A percentile compares a stretch with the other conserved stretches of the same genome.
Evolutionary conservation across 116 monocot genomes (phyloP).

Genomic region (Posidonia oceanica): DNA sequence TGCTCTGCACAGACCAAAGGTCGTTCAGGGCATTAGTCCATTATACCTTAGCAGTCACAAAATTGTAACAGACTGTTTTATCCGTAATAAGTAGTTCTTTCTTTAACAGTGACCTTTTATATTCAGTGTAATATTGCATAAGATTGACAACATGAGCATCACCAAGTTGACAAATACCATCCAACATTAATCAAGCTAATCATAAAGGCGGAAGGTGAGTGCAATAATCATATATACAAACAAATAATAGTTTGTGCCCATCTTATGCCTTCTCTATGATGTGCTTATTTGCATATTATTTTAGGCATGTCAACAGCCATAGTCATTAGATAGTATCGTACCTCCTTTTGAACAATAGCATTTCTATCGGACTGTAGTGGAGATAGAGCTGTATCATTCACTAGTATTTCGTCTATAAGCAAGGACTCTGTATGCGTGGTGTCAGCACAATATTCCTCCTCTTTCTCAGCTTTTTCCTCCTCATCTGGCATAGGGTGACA

Average conservation of each 20-base stretch:
- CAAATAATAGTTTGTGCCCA: background rate
- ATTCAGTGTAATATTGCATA: too few relatives aligned
- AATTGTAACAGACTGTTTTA: too few relatives aligned
- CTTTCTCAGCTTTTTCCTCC: constrained; percentile 10
- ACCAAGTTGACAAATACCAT: too few relatives aligned
- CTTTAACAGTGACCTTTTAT: too few relatives aligned
- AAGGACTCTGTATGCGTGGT: constrained; percentile 12
- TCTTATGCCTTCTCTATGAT: background rate
- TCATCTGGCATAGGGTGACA: too few relatives aligned
- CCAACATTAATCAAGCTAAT: too few relatives aligned
- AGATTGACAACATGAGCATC: too few relatives aligned
- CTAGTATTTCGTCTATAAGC: constrained; percentile 47
- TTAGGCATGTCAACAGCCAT: background rate
- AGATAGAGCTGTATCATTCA: constrained; percentile 15
- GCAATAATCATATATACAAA: background rate
- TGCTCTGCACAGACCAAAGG: too few relatives aligned
- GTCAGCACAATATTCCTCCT: constrained; percentile 7
- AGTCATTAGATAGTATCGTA: constrained; percentile 9
- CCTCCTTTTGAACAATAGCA: constrained; percentile 24
- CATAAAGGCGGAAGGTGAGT: background rate
- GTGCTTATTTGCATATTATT: background rate
- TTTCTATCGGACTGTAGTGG: background rate
- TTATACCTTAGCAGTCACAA: too few relatives aligned
- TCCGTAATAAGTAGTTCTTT: too few relatives aligned
- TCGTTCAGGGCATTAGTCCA: too few relatives aligned